These are phyloP conservation scores for Anacardium occidentale DNA, from an alignment of 345 rosid genomes.

Conservation along the genomic window DNA sequence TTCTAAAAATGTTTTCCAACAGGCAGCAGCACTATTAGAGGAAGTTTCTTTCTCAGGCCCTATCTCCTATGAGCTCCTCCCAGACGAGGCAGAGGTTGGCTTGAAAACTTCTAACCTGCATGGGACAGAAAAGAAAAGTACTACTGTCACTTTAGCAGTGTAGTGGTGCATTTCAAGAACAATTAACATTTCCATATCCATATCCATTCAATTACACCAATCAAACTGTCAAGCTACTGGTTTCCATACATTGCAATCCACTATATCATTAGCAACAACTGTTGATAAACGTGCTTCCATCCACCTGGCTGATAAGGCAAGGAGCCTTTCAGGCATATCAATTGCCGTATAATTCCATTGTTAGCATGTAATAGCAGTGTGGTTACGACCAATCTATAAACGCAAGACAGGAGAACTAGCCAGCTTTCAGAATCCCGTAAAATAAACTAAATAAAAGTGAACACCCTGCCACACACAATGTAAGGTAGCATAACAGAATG, in stretches of 20 bases:
- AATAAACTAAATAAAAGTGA: neutral
- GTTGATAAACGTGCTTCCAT: neutral
- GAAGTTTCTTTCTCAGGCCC: neutral
- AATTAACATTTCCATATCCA: neutral
- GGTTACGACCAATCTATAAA: neutral
- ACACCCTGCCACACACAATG: neutral
- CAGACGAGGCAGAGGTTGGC: neutral
- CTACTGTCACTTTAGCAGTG: neutral
- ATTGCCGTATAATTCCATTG: neutral
- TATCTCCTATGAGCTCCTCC: neutral
- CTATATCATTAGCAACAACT: neutral
- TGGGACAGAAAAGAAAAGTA: neutral
- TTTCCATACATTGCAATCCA: neutral
- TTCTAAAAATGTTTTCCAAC: too few species aligned
- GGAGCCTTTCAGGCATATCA: neutral
- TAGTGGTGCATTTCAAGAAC: neutral
- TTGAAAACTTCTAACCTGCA: slow-evolving; percentile 1
- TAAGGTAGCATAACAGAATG: neutral
- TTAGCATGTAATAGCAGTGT: neutral
- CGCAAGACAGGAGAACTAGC: neutral
- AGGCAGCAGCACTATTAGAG: too few species aligned
- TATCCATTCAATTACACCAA: neutral
- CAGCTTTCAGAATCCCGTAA: neutral
- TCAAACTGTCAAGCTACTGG: neutral
- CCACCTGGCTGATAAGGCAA: neutral